Evolutionary conservation across 192 early-diverging fungal genomes (phyloP).

Genomic region (Rhizophlyctis rosea): DNA sequence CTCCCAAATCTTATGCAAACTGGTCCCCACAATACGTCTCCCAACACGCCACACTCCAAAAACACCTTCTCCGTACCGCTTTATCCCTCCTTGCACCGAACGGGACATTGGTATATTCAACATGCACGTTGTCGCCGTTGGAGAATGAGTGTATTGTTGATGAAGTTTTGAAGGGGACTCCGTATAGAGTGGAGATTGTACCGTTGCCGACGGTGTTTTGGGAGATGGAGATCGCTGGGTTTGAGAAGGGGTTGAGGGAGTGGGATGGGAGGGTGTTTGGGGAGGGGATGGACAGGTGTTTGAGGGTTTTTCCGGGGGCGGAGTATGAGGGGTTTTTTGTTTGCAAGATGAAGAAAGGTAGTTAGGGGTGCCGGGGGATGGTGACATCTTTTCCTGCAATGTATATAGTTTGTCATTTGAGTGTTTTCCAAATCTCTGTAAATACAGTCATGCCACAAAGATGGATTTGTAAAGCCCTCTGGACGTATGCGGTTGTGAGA

Average conservation of each 20-base stretch:
- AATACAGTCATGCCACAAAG: too few relatives aligned
- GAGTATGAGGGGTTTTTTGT: conserved; percentile 33
- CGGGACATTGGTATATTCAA: conserved; percentile 89
- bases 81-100: conserved; percentile 79
- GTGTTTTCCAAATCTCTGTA: too few relatives aligned
- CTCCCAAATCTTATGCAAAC: conserved; percentile 2
- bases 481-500: too few relatives aligned
- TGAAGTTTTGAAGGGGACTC: conserved; percentile 77
- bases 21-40: conserved; percentile 77
- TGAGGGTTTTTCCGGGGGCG: conserved; percentile 25
- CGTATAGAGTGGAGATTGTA: conserved; percentile 75
- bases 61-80: conserved; percentile 75
- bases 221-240: conserved; percentile 48
- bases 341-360: conserved; percentile 12
- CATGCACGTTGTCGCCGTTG: conserved; percentile 83
- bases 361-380: too few relatives aligned
- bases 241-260: conserved; percentile 2
- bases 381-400: too few relatives aligned
- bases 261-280: neutral
- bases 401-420: too few relatives aligned
- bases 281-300: conserved; percentile 9
- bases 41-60: conserved; percentile 78
- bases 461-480: too few relatives aligned
- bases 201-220: conserved; percentile 32
- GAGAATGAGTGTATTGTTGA: conserved; percentile 90